Percentiles rank a stretch among this genome's conserved stretches.
Conservation (phyloP, 2,329 filamentous ascomycete species). For the Pseudocercospora eumusae region DNA sequence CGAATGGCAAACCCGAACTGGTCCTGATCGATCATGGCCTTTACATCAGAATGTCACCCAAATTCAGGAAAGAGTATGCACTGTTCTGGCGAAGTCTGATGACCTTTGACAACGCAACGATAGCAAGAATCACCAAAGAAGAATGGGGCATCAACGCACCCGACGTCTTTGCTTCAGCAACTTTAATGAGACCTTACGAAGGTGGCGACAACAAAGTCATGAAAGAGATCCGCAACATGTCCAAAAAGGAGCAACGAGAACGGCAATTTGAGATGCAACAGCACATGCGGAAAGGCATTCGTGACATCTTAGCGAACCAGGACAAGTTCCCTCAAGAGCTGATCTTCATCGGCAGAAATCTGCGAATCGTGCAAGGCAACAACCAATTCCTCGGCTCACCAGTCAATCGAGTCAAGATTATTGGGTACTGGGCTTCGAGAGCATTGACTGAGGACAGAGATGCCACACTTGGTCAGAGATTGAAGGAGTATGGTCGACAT, state of each 20-base stretch:
- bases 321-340: constrained; percentile 87
- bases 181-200: constrained; percentile 84
- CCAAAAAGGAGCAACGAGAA: constrained; percentile 57
- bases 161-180: constrained; percentile 89
- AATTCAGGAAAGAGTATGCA: constrained; percentile 83
- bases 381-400: constrained; percentile 88
- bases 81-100: constrained; percentile 92
- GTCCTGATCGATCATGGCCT: constrained; percentile 97
- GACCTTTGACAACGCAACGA: constrained; percentile 85
- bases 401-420: constrained; percentile 90
- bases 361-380: constrained; percentile 90
- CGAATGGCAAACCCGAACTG: constrained; percentile 79
- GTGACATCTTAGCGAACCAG: constrained; percentile 79
- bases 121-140: constrained; percentile 67
- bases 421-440: constrained; percentile 82
- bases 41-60: constrained; percentile 84
- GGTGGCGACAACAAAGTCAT: constrained; percentile 73
- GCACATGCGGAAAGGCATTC: constrained; percentile 69
- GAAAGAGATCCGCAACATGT: constrained; percentile 53
- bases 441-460: constrained; percentile 76
- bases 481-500: constrained; percentile 73
- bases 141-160: constrained; percentile 86
- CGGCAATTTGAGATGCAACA: constrained; percentile 78
- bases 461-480: constrained; percentile 62
- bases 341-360: constrained; percentile 86